These are phyloP conservation scores for Verticillium albo-atrum DNA, from an alignment of 2,329 filamentous ascomycete genomes.

Conservation along the genomic window DNA sequence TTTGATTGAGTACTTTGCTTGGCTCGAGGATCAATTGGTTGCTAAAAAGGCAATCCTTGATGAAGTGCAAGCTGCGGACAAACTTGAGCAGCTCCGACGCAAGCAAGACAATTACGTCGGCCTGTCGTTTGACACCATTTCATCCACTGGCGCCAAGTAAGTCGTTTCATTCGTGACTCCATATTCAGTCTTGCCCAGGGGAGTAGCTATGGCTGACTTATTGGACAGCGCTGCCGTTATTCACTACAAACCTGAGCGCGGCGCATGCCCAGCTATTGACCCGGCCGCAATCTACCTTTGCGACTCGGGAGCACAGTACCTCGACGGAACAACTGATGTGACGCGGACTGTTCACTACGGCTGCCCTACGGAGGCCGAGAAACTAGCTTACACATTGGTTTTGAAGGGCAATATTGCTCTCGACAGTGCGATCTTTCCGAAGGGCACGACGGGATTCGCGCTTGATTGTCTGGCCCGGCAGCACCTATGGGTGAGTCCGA, in stretches of 20 bases:
- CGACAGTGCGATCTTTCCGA: constrained; percentile 84
- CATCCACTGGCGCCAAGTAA: constrained; percentile 77
- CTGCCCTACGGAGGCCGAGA: constrained; percentile 75
- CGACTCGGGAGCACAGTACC: constrained; percentile 94
- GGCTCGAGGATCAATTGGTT: constrained; percentile 85
- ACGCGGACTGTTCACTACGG: constrained; percentile 93
- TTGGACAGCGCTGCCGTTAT: constrained; percentile 78
- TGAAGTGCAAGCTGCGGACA: constrained; percentile 88
- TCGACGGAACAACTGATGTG: constrained; percentile 93
- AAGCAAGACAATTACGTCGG: constrained; percentile 74
- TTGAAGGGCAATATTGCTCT: constrained; percentile 91
- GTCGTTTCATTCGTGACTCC: constrained; percentile 18
- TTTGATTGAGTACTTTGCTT: constrained; percentile 88
- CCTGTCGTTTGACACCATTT: constrained; percentile 93
- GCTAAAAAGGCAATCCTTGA: constrained; percentile 70
- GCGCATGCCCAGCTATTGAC: constrained; percentile 78
- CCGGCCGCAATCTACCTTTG: constrained; percentile 86
- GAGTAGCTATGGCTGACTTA: neutral
- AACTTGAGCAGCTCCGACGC: constrained; percentile 72
- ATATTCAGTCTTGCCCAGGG: neutral
- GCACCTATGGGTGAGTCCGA: constrained; percentile 71
- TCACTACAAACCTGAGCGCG: constrained; percentile 86
- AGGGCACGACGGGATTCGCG: constrained; percentile 90
- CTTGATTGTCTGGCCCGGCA: constrained; percentile 86
- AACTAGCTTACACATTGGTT: constrained; percentile 87